Percentiles rank a stretch among this genome's conserved stretches.
Evolutionary conservation across 495 filamentous ascomycete genomes (phyloP).

Genomic region (Ramalina intermedia): DNA sequence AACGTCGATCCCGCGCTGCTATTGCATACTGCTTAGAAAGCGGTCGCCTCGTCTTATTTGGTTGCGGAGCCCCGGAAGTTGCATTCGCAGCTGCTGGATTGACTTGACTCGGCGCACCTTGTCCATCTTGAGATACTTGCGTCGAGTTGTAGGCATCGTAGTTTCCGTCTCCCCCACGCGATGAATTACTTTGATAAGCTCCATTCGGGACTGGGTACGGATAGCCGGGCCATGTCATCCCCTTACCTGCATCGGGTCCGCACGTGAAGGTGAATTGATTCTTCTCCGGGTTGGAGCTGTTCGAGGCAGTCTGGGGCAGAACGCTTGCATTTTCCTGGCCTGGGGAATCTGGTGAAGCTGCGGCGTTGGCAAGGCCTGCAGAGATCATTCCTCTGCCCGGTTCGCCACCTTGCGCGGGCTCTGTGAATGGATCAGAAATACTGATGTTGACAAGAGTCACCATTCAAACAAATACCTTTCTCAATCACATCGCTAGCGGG

Average conservation of each 20-base stretch:
- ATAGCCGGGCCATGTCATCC: conserved; percentile 37
- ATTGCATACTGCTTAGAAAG: conserved; percentile 44
- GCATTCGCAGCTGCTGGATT: conserved; percentile 18
- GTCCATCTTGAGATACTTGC: conserved; percentile 50
- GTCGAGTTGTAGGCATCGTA: conserved; percentile 31
- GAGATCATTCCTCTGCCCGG: conserved; percentile 68
- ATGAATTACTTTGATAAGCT: conserved; percentile 21
- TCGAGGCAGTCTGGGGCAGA: conserved; percentile 50
- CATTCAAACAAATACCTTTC: conserved; percentile 10
- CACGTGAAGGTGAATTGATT: conserved; percentile 89
- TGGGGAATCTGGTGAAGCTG: conserved; percentile 46
- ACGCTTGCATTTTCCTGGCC: conserved; percentile 64
- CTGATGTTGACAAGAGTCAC: not conserved
- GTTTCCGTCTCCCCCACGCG: conserved; percentile 13
- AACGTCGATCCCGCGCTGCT: conserved; percentile 51
- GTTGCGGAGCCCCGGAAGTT: conserved; percentile 24
- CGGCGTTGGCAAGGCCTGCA: conserved; percentile 77
- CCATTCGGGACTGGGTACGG: conserved; percentile 21
- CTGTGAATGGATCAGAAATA: conserved; percentile 9
- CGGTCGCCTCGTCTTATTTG: conserved; percentile 43
- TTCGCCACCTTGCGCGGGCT: conserved; percentile 6
- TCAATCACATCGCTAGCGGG: not conserved
- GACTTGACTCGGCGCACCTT: conserved; percentile 27
- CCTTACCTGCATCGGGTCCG: conserved; percentile 56
- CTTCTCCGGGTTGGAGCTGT: conserved; percentile 46